Evolutionary conservation across 1,284 basidiomycete genomes (phyloP).

Genomic region (Malassezia japonica): DNA sequence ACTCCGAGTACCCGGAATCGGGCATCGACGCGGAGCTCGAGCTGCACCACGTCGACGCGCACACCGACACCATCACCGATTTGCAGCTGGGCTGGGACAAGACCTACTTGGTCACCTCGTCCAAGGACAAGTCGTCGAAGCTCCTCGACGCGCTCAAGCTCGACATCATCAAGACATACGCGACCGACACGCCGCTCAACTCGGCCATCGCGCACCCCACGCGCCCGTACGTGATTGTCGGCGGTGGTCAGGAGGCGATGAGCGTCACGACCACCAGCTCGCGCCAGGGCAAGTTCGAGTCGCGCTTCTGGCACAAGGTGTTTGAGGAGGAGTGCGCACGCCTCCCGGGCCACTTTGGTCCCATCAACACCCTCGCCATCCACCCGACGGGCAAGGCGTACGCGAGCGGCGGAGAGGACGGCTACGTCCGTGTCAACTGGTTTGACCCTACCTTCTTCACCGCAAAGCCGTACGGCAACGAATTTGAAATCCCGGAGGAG

Average conservation of each 20-base stretch:
- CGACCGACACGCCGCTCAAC: conserved; percentile 90
- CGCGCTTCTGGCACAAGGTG: conserved; percentile 95
- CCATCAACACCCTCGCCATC: conserved; percentile 93
- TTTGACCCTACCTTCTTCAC: conserved; percentile 46
- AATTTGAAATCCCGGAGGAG: conserved; percentile 40
- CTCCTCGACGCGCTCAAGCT: conserved; percentile 82
- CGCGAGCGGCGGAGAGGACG: conserved; percentile 92
- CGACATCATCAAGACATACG: conserved; percentile 81
- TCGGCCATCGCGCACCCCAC: conserved; percentile 76
- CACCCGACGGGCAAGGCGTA: conserved; percentile 81
- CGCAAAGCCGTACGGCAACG: conserved; percentile 42
- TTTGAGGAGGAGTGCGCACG: conserved; percentile 96
- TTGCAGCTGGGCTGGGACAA: conserved; percentile 81
- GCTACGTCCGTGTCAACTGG: conserved; percentile 54
- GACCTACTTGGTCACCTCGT: conserved; percentile 89
- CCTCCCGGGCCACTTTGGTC: conserved; percentile 68
- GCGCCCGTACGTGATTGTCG: conserved; percentile 66
- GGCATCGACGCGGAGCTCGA: conserved; percentile 70
- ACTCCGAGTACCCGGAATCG: conserved; percentile 42
- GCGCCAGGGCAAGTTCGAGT: conserved; percentile 94
- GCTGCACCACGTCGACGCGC: conserved; percentile 57
- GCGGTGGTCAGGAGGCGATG: conserved; percentile 97
- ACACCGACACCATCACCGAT: conserved; percentile 58
- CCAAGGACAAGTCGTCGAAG: conserved; percentile 91
- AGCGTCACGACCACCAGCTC: conserved; percentile 86